Evolutionary conservation across 2,329 filamentous ascomycete genomes (phyloP), one percentile per base, ranked within the genome.

Genomic region (Ophiostoma tasmaniense): DNA sequence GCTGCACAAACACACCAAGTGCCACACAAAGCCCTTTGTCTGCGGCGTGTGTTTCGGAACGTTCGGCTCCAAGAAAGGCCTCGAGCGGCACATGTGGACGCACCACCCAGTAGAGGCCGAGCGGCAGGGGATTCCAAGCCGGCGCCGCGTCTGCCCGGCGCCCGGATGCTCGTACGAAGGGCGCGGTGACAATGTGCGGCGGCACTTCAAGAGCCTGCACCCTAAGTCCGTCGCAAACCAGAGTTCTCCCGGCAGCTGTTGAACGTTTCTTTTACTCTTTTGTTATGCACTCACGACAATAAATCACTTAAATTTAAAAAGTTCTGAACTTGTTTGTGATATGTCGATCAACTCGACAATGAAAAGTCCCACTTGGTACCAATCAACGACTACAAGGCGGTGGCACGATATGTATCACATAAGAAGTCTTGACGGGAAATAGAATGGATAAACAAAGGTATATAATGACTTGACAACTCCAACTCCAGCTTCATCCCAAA

Each of bases 401-500:
- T 2, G 7, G 7, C 42, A n/a, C 42, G 2, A 20, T 17, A 45
- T 42, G 4, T n/a, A 8, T 45, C 4, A 7, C 17, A 45, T 45
- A 45, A 17, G 17, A 5, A n/a, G n/a, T 20, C 17, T 45, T 20
- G 3, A 2, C 2, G 20, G 42, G 20, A 20, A 45, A n/a, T 7
- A 45, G n/a, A 45, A 45, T 45, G 42, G 25, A 61, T 61, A 33
- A 14, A 45, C 42, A 30, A 61, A 30, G 55, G 55, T 61, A 61
- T 61, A 61, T 61, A 62, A 69, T 64, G 39, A 42, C 62, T 28
- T 59, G 6, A 33, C 17, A 62, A 30, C 65, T 8, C n/a, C n/a
- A 65, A 37, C 64, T 68, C 50, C 22, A 55, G 50, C 61, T 52
- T 65, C 61, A 61, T 52, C 42, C 64, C 59, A 62, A n/a, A 25